phyloP scores from a whole-genome alignment of 1,284 basidiomycete genomes.

The Cryptococcus hybrid region DNA sequence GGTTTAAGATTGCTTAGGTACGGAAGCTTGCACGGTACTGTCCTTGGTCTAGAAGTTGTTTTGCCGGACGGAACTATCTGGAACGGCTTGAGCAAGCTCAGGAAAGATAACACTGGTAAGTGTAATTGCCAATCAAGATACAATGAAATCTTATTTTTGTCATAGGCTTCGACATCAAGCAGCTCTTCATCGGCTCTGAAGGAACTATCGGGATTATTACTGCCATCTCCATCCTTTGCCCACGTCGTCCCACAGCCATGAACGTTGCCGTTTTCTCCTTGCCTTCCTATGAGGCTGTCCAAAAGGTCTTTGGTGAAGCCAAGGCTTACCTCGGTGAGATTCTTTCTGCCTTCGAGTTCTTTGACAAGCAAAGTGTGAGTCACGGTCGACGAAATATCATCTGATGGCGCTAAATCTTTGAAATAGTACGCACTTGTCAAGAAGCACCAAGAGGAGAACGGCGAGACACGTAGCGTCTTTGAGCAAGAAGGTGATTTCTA shows the following conservation, averaged over 20 bases:
- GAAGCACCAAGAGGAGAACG: constrained; percentile 45
- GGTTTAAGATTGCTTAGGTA: constrained; percentile 92
- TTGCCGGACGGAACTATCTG: constrained; percentile 95
- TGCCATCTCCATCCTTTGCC: constrained; percentile 92
- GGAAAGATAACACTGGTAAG: constrained; percentile 97
- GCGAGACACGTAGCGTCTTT: constrained; percentile 46
- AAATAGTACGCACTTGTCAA: constrained; percentile 73
- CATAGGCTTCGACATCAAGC: constrained; percentile 95
- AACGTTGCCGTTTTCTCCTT: constrained; percentile 59
- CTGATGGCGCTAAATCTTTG: background rate
- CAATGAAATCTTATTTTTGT: background rate
- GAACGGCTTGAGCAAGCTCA: constrained; percentile 71
- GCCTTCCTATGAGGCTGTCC: constrained; percentile 57
- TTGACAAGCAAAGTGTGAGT: constrained; percentile 65
- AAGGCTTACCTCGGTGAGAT: constrained; percentile 85
- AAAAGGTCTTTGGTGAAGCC: constrained; percentile 56
- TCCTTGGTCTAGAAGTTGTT: constrained; percentile 96
- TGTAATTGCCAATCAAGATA: background rate
- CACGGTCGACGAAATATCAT: background rate
- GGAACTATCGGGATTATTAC: constrained; percentile 96
- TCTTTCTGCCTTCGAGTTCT: constrained; percentile 96
- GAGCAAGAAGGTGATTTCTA: constrained; percentile 81
- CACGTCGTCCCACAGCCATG: constrained; percentile 71
- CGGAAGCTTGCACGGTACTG: constrained; percentile 91
- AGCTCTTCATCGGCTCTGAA: constrained; percentile 97